A percentile compares a stretch with the other conserved stretches of the same genome.
Conservation (phyloP, 2,329 filamentous ascomycete species). For the Pseudohalonectria lignicola region DNA sequence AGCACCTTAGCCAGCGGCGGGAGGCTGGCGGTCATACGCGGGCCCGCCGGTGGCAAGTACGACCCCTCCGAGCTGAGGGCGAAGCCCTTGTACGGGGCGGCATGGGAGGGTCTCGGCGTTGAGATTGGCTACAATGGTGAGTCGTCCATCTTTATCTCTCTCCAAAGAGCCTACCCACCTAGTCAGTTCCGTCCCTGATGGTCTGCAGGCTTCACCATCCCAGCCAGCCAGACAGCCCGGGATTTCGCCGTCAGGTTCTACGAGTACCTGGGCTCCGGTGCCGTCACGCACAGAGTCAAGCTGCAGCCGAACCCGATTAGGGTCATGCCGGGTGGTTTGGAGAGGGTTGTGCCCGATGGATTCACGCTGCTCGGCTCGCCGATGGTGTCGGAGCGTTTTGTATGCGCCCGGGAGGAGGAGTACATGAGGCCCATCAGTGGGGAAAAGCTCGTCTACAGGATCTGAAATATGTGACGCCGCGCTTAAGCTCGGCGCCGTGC, state of each 20-base stretch:
- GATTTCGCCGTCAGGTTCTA: constrained; percentile 23
- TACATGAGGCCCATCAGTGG: constrained; percentile 26
- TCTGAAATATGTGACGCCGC: too few species aligned
- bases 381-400: constrained; percentile 13
- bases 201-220: constrained; percentile 12
- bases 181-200: too few species aligned
- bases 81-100: constrained; percentile 26
- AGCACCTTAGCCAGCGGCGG: constrained; percentile 15
- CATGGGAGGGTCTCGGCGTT: constrained; percentile 28
- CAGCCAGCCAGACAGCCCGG: constrained; percentile 13
- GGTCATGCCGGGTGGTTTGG: constrained; percentile 19
- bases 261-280: constrained; percentile 17
- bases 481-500: too few species aligned
- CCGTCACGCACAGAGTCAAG: neutral
- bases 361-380: constrained; percentile 14
- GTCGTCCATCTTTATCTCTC: too few species aligned
- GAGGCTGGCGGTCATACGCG: constrained; percentile 14
- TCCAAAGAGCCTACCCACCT: too few species aligned
- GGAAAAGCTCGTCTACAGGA: constrained; percentile 24
- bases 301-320: constrained; percentile 19
- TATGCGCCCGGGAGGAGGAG: constrained; percentile 10
- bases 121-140: constrained; percentile 23
- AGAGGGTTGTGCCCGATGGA: constrained; percentile 14
- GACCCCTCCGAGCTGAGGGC: constrained; percentile 11
- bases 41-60: constrained; percentile 12